Base-by-base conservation (phyloP, 805 yeast genomes). In the Hanseniaspora occidentalis region DNA sequence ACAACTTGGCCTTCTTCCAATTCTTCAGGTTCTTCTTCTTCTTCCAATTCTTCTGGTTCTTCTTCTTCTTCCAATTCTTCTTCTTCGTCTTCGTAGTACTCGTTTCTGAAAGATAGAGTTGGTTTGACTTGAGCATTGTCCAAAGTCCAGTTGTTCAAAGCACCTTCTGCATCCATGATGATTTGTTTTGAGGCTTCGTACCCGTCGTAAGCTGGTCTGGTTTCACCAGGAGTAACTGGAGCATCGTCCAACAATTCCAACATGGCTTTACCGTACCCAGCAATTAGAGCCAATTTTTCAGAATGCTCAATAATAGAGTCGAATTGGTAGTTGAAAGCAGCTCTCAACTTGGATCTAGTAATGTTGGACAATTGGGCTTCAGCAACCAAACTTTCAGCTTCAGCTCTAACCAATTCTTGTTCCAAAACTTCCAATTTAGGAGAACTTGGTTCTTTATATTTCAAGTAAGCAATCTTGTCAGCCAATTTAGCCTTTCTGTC, bases 151-250 rank as follows among this genome's bases (percentile, higher is more conserved):
- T 85, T 75, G 47, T 94, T 94, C 57, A 89, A 75, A 47, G 96
- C 95, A 53, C 79, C 80, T 72, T 89, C 98, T 52, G 94, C 92
- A 64, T 89, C 97, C 61, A 86, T 82, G 58, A 92, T 86, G 69
- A 92, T 85, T 73, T 92, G 97, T 73, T 86, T 88, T 47, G 96
- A 83, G 45, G 96, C 95, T 64, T 89, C 96, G 65, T 86, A 89
- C 51, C 97, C 97, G 60, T 92, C 97, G 67, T 92, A 89, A 45
- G 95, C 89, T 38, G 95, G 89, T 73, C 97, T 85, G 50, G 95
- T 80, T 73, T 89, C 97, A 71, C 98, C 98, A 48, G 98, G 98
- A 51, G 96, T 89, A 50, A 92, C 96, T 48, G 97, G 95, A 50
- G 92, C 69, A 66, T 89, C 97, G 63, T 89, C 97, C 62, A 89